Evolutionary conservation across 2,329 filamentous ascomycete genomes (phyloP).

Genomic region (Penicillium sp.): DNA sequence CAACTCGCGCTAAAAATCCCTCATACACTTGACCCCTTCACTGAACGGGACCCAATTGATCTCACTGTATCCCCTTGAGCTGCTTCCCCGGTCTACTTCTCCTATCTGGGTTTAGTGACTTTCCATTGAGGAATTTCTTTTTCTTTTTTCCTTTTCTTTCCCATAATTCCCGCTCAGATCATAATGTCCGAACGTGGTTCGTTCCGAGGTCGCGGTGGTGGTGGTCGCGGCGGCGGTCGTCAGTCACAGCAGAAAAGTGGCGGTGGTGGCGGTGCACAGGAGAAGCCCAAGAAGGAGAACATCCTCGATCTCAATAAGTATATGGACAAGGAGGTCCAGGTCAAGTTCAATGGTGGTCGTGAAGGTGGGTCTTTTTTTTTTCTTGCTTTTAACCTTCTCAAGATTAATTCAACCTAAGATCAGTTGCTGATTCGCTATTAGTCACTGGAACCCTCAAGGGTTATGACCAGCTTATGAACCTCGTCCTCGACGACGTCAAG

Average conservation of each 20-base stretch:
- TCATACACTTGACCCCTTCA: slow-evolving; percentile 18
- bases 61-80: slow-evolving; percentile 10
- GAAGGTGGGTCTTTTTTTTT: slow-evolving; percentile 13
- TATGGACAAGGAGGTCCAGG: slow-evolving; percentile 91
- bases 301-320: slow-evolving; percentile 95
- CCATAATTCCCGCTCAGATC: slow-evolving; percentile 45
- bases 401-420: neutral
- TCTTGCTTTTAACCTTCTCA: slow-evolving; percentile 2
- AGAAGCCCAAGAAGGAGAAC: slow-evolving; percentile 96
- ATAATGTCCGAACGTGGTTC: slow-evolving; percentile 40
- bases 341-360: slow-evolving; percentile 90
- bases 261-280: slow-evolving; percentile 55
- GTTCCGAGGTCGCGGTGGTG: slow-evolving; percentile 21
- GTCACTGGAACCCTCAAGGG: slow-evolving; percentile 89
- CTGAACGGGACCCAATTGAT: neutral
- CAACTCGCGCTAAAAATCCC: slow-evolving; percentile 20
- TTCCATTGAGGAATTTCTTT: neutral
- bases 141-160: slow-evolving; percentile 29
- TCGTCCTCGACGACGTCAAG: slow-evolving; percentile 91
- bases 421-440: slow-evolving; percentile 38
- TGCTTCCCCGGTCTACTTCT: slow-evolving; percentile 2
- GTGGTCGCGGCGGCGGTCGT: slow-evolving; percentile 12
- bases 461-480: slow-evolving; percentile 96
- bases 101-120: slow-evolving; percentile 5
- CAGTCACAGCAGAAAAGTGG: slow-evolving; percentile 46